Base-by-base conservation (phyloP, 257 asterid genomes). In the Przewalskia tangutica region DNA sequence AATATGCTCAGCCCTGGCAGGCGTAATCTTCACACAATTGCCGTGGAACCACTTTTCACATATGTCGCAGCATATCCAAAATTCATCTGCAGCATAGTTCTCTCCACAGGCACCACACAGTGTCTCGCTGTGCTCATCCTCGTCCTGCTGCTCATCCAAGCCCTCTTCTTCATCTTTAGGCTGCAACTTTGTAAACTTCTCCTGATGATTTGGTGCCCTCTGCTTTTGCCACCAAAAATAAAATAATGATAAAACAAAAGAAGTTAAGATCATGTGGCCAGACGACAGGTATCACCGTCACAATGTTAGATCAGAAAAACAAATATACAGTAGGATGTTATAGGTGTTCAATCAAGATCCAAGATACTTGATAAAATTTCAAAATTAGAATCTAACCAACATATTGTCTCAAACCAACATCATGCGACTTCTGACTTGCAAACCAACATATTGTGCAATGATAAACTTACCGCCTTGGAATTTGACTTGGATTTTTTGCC, bases 1-100 rank as follows among this genome's bases (percentile, higher is more conserved):
- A 83, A 94, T 91, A 80, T 90, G 92, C 86, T 90, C 94, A 7
- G 98, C 98, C 78, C 82, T 89, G 48, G 97, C 92, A 62, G 97
- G 97, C 58, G 97, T 93, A 63, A 94, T 89, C 90, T 93, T 93
- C 84, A 93, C 97, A 42, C 97, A 94, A 84, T 90, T 91, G 13
- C 98, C 98, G 53, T 93, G 98, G 83, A 93, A 93, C 98, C 98
- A 94, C 85, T 85, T 91, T 89, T 93, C 95, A 55, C 97, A 93
- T 44, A 87, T 81, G 85, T 94, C 97, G 16, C 98, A 94, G 85
- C 92, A 91, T 40, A 94, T 94, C 97, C 97, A 92, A 85, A 91
- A 94, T 64, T 92, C 97, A 58, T 89, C 95, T 0, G 91, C 84
- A 13, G 90, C 92, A 67, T 91, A 89, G 81, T 89, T 86, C 34